phyloP scores from a whole-genome alignment of 2,329 filamentous ascomycete genomes.

The Exophiala xenobiotica region DNA sequence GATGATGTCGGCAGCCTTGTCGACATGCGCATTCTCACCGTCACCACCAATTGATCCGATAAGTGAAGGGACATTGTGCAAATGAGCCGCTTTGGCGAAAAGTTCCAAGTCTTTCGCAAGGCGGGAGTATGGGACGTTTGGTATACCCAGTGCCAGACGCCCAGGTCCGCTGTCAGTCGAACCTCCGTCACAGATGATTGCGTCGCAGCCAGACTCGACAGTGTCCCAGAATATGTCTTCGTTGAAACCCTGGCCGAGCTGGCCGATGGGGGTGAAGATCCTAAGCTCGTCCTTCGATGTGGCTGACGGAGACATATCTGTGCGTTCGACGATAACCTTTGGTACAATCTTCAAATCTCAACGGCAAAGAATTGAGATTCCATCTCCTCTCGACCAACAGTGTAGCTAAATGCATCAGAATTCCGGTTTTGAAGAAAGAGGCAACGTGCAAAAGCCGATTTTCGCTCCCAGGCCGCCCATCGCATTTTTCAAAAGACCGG shows the following conservation, averaged over 20 bases:
- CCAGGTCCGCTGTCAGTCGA: constrained; percentile 36
- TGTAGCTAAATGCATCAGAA: too few relatives aligned
- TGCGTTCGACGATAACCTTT: too few relatives aligned
- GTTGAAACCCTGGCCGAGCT: constrained; percentile 15
- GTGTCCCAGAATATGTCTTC: constrained; percentile 15
- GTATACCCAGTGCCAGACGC: constrained; percentile 30
- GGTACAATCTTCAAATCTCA: too few relatives aligned
- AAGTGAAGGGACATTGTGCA: constrained; percentile 39
- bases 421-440: too few relatives aligned
- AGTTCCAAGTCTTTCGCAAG: constrained; percentile 1
- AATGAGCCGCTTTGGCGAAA: constrained; percentile 36
- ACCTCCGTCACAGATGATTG: constrained; percentile 36
- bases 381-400: too few relatives aligned
- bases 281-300: constrained; percentile 10
- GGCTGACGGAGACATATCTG: constrained; percentile 2
- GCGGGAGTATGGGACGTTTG: neutral
- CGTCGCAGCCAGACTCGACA: constrained; percentile 19
- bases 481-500: too few relatives aligned
- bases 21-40: neutral
- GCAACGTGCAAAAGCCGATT: too few relatives aligned
- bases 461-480: too few relatives aligned
- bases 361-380: too few relatives aligned
- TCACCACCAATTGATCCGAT: constrained; percentile 1
- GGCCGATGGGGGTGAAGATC: constrained; percentile 19
- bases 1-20: too few relatives aligned